Evolutionary conservation across 345 rosid genomes (phyloP).

Genomic region (Anacardium occidentale): DNA sequence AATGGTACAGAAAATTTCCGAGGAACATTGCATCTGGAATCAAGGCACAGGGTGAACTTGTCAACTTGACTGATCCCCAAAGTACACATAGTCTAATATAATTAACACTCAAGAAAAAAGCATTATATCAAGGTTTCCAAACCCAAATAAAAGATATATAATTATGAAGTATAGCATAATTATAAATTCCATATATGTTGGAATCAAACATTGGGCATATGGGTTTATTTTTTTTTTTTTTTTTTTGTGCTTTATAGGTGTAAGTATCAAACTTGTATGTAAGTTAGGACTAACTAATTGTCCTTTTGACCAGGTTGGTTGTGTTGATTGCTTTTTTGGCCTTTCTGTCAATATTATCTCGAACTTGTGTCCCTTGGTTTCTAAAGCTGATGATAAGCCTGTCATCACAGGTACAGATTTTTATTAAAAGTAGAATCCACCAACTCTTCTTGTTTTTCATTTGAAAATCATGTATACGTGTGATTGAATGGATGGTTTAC

Average conservation of each 20-base stretch:
- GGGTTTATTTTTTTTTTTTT: background rate
- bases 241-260: background rate
- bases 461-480: background rate
- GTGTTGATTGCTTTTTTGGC: conserved; percentile 70
- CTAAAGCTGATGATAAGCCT: conserved; percentile 85
- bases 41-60: too few relatives aligned
- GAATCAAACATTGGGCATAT: background rate
- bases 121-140: too few relatives aligned
- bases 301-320: conserved; percentile 48
- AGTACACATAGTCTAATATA: too few relatives aligned
- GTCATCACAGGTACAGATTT: conserved; percentile 60
- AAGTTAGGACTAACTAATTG: background rate
- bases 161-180: too few relatives aligned
- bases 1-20: too few relatives aligned
- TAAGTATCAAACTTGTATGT: background rate
- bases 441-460: background rate
- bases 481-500: background rate
- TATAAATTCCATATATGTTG: too few relatives aligned
- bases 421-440: background rate
- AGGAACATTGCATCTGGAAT: too few relatives aligned
- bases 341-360: conserved; percentile 59
- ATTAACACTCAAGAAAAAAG: too few relatives aligned
- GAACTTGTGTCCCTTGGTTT: conserved; percentile 79
- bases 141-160: too few relatives aligned
- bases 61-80: too few relatives aligned